Evolutionary conservation across 768 basidiomycete species (phyloP).

Genomic region (Peribolospora baueri): DNA sequence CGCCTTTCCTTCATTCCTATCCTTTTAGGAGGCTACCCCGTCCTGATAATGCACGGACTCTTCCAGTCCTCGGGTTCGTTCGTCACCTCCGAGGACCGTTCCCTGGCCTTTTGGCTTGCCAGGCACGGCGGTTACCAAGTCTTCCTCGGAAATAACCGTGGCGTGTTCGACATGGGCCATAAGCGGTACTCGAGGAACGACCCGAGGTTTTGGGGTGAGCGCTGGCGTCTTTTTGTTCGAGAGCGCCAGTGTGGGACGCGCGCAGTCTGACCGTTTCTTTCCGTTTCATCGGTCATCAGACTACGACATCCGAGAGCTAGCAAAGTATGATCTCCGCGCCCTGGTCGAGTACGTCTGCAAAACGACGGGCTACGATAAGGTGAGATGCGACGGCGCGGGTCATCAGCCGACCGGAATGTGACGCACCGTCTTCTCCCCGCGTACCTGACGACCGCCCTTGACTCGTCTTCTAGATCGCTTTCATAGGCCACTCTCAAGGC

Average conservation of each 20-base stretch:
- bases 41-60: slow-evolving; percentile 27
- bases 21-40: slow-evolving; percentile 22
- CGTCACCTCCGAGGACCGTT: slow-evolving; percentile 28
- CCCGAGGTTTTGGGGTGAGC: slow-evolving; percentile 28
- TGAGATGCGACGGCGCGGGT: background rate
- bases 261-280: background rate
- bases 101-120: slow-evolving; percentile 29
- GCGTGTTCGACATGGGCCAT: slow-evolving; percentile 30
- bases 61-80: slow-evolving; percentile 29
- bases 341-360: slow-evolving; percentile 26
- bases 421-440: background rate
- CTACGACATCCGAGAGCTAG: slow-evolving; percentile 29
- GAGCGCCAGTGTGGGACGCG: no score
- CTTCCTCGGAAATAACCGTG: slow-evolving; percentile 23
- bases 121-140: slow-evolving; percentile 27
- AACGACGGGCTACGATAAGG: slow-evolving; percentile 26
- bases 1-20: no score
- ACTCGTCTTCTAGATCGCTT: slow-evolving; percentile 20
- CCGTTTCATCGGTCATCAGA: slow-evolving; percentile 13
- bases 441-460: background rate
- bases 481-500: slow-evolving; percentile 31
- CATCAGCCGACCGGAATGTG: background rate
- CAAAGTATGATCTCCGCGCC: slow-evolving; percentile 29
- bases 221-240: background rate
- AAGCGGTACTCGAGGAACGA: slow-evolving; percentile 21